These are phyloP conservation scores for Sporormia fimetaria DNA, from an alignment of 495 filamentous ascomycete genomes.

Conservation along the genomic window DNA sequence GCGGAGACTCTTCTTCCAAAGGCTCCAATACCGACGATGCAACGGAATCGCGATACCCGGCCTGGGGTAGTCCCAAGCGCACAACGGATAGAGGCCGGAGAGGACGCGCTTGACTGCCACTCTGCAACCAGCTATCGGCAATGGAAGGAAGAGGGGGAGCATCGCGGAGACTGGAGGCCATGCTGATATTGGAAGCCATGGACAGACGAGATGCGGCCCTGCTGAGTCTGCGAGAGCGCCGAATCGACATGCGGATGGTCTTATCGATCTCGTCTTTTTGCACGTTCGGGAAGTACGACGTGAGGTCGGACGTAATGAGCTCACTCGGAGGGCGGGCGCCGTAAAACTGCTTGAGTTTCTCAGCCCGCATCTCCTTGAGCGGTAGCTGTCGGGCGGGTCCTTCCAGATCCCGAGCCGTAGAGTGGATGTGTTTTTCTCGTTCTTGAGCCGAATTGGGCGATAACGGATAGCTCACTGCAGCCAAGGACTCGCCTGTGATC, in stretches of 20 bases:
- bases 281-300: conserved; percentile 94
- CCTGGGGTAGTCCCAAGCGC: conserved; percentile 45
- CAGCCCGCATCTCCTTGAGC: conserved; percentile 36
- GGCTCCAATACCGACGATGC: conserved; percentile 79
- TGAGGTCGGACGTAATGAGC: conserved; percentile 89
- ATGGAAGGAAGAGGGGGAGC: conserved; percentile 91
- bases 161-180: conserved; percentile 78
- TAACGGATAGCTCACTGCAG: conserved; percentile 68
- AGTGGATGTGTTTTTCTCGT: conserved; percentile 52
- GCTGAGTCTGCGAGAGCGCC: conserved; percentile 80
- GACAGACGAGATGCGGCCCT: conserved; percentile 83
- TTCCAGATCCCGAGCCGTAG: conserved; percentile 48
- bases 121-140: conserved; percentile 80
- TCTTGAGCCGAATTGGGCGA: conserved; percentile 54
- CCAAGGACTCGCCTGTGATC: conserved; percentile 72
- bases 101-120: conserved; percentile 37
- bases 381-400: conserved; percentile 41
- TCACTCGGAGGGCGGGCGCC: conserved; percentile 89
- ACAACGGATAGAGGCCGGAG: conserved; percentile 53
- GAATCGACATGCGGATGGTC: conserved; percentile 80
- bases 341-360: conserved; percentile 66
- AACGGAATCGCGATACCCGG: conserved; percentile 69
- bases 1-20: conserved; percentile 82
- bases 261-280: conserved; percentile 84
- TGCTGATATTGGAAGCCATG: conserved; percentile 86